Base-by-base conservation (phyloP, 106 monocot species). In the Gastrodia elata region DNA sequence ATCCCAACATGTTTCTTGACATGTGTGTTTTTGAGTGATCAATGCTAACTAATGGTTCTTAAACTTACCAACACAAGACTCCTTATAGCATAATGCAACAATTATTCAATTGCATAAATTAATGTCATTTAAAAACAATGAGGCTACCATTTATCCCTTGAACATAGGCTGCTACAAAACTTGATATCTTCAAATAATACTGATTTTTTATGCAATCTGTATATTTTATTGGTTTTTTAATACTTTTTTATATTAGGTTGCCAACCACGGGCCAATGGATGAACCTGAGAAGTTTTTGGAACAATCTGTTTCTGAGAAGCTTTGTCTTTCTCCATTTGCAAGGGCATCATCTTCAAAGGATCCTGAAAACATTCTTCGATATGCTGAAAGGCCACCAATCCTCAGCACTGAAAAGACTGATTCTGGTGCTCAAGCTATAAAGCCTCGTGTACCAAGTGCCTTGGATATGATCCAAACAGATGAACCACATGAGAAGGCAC, bases 251-350 rank as follows among this genome's bases (percentile, higher is more conserved):
- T 32, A n/a, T 61, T 80, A 92, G 92, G 77, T 87, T 46, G 73
- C 68, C 4, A 58, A 68, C 73, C 76, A 82, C 35, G 46, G 64
- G 28, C 10, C 34, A 2, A 82, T 76, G 67, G 80, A 80, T 38
- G 76, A 75, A 20, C 22, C 49, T 39, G 52, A 71, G 28, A 79
- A 75, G 74, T 57, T 75, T 26, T 76, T 75, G n/a, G 70, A 58
- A 39, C 67, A 37, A 5, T 6, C 32, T 41, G n/a, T 68, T 5
- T 38, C 74, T 32, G 76, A 70, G 40, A 86, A 78, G 68, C 35
- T 77, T 35, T 90, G 88, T 76, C 81, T 80, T 64, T 85, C 94
- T 13, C 94, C 90, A 38, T 76, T 68, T 74, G 90, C 94, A 15
- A 77, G 86, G 74, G 46, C 82, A 73, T 75, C 84, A 70, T 86